Evolutionary conservation across 805 yeast species (phyloP).

Genomic region (Kuraishia borneana): DNA sequence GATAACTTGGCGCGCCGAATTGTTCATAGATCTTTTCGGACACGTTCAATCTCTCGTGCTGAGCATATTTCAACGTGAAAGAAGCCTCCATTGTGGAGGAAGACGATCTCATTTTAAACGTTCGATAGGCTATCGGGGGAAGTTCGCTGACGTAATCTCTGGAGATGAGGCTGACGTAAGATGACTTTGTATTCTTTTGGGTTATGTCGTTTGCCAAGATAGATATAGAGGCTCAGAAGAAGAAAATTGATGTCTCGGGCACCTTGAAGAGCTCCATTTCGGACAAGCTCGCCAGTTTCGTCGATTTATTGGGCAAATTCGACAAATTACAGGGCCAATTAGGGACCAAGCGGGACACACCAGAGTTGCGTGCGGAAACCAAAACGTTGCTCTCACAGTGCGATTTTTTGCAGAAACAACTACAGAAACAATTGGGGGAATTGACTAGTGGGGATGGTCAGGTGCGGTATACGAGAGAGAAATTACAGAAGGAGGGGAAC

Average conservation of each 20-base stretch:
- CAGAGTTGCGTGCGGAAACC: slow-evolving; percentile 21
- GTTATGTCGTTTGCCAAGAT: slow-evolving; percentile 45
- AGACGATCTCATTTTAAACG: too few species aligned
- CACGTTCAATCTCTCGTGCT: too few species aligned
- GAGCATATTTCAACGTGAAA: too few species aligned
- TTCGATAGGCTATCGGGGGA: too few species aligned
- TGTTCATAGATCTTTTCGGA: not conserved
- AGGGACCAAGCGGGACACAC: slow-evolving; percentile 41
- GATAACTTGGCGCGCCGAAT: not conserved
- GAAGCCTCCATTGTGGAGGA: too few species aligned
- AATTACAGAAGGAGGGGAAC: slow-evolving; percentile 45
- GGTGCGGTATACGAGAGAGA: slow-evolving; percentile 30
- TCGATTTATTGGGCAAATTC: slow-evolving; percentile 35
- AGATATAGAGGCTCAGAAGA: slow-evolving; percentile 37
- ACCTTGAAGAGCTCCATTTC: slow-evolving; percentile 20
- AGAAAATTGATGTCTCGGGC: not conserved
- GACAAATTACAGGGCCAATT: slow-evolving; percentile 36
- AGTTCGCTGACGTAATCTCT: too few species aligned
- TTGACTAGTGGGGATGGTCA: slow-evolving; percentile 7
- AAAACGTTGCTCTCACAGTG: slow-evolving; percentile 11
- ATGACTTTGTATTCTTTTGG: not conserved
- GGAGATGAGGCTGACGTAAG: not conserved
- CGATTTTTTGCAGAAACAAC: slow-evolving; percentile 7
- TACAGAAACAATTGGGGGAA: slow-evolving; percentile 7
- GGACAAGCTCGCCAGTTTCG: slow-evolving; percentile 31